phyloP scores from a whole-genome alignment of 331 rosid species.

The Rosa hybrid region DNA sequence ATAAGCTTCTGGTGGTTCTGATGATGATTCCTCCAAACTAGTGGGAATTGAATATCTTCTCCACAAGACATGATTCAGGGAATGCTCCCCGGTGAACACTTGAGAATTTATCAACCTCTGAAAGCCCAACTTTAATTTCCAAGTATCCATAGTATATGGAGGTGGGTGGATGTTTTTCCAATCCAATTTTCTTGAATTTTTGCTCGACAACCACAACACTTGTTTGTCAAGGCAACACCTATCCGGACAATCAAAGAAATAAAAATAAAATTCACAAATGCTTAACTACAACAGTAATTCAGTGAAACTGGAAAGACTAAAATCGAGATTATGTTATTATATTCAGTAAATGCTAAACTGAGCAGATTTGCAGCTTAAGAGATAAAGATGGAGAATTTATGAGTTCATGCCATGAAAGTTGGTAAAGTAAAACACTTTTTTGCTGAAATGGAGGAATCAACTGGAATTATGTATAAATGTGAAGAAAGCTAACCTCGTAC shows the following conservation, averaged over 20 bases:
- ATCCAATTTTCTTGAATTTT: constrained; percentile 38
- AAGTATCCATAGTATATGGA: constrained; percentile 26
- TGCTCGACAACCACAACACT: constrained; percentile 43
- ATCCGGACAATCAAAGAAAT: constrained; percentile 24
- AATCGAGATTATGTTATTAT: not conserved
- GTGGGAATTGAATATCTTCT: constrained; percentile 40
- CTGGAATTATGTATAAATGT: not conserved
- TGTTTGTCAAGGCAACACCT: constrained; percentile 59
- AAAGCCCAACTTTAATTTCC: constrained; percentile 33
- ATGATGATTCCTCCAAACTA: constrained; percentile 55
- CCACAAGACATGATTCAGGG: constrained; percentile 13
- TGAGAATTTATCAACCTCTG: constrained; percentile 47
- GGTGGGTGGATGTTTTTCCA: constrained; percentile 39
- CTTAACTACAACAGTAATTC: not conserved
- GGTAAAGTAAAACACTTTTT: not conserved
- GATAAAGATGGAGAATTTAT: not conserved
- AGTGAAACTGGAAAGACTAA: not conserved
- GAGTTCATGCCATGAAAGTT: no score
- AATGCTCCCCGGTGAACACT: constrained; percentile 33
- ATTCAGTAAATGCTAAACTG: not conserved
- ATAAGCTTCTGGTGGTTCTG: constrained; percentile 35
- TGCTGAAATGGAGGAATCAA: not conserved
- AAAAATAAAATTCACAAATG: not conserved
- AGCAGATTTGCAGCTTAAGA: not conserved
- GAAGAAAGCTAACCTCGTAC: constrained; percentile 45